Conservation (phyloP, 1,139 yeast species). For the Wickerhamomyces sp. region DNA sequence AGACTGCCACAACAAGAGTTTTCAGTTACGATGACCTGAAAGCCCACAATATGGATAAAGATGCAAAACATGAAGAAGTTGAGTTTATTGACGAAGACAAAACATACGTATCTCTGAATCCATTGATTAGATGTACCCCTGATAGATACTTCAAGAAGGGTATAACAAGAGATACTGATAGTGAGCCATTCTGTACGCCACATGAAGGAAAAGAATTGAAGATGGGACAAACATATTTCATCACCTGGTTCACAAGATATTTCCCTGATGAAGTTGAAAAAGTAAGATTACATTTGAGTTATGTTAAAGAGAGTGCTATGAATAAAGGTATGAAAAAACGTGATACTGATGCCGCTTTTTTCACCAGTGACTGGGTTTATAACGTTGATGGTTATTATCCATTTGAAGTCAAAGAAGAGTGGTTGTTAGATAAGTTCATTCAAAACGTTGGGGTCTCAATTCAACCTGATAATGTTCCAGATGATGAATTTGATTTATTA, state of each 20-base stretch:
- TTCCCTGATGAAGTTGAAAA: conserved; percentile 44
- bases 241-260: conserved; percentile 71
- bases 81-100: conserved; percentile 58
- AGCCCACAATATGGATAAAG: conserved; percentile 67
- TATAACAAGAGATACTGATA: conserved; percentile 44
- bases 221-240: conserved; percentile 61
- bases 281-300: conserved; percentile 65
- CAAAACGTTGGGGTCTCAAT: conserved; percentile 52
- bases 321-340: conserved; percentile 58
- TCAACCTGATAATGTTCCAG: conserved; percentile 64
- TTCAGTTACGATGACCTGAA: conserved; percentile 55
- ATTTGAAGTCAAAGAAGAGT: conserved; percentile 51
- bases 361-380: conserved; percentile 64
- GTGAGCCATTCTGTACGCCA: conserved; percentile 85
- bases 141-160: conserved; percentile 66
- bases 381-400: conserved; percentile 65
- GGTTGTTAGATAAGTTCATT: conserved; percentile 51
- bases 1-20: conserved; percentile 57
- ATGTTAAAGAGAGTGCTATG: conserved; percentile 49
- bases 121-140: conserved; percentile 83
- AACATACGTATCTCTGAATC: conserved; percentile 65
- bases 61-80: conserved; percentile 52
- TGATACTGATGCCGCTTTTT: conserved; percentile 48
- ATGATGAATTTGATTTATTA: conserved; percentile 58
- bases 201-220: conserved; percentile 52